A percentile compares a stretch with the other conserved stretches of the same genome.
These are phyloP conservation scores for Benincasa hispida DNA, from an alignment of 306 rosid genomes.

Conservation along the genomic window DNA sequence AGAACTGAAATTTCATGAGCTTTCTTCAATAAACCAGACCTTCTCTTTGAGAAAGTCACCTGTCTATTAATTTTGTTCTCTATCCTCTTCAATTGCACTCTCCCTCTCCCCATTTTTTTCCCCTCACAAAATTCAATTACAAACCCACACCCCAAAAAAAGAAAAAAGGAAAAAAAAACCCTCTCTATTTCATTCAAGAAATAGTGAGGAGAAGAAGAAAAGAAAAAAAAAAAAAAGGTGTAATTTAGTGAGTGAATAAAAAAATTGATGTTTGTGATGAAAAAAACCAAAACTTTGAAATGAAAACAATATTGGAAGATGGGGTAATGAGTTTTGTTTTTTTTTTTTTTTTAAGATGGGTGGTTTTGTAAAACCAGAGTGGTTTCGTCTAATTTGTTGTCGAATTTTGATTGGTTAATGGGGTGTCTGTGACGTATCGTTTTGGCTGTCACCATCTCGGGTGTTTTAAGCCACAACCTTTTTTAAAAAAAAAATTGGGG, in stretches of 20 bases:
- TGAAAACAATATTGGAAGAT: neutral
- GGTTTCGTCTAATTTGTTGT: constrained; percentile 54
- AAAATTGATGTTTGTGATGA: too few species aligned
- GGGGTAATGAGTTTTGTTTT: neutral
- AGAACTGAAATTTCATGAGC: constrained; percentile 85
- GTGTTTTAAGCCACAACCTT: neutral
- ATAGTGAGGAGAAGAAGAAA: too few species aligned
- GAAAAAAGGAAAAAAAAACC: neutral
- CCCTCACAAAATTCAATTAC: neutral
- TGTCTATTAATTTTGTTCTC: constrained; percentile 92
- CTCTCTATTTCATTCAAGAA: neutral
- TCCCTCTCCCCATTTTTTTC: constrained; percentile 80
- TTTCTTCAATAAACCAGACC: constrained; percentile 79
- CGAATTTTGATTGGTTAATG: constrained; percentile 25
- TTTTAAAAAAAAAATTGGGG: neutral
- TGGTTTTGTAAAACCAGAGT: constrained; percentile 28
- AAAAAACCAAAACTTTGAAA: neutral
- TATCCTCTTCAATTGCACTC: constrained; percentile 80
- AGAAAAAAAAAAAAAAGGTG: too few species aligned
- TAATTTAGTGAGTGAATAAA: too few species aligned
- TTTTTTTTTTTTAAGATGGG: neutral
- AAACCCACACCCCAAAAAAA: neutral
- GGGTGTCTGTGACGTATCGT: neutral
- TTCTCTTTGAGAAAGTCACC: constrained; percentile 81
- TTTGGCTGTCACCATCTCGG: neutral